Evolutionary conservation across 768 basidiomycete genomes (phyloP), one percentile per base, ranked within the genome.

Genomic region (Lactarius sp.): DNA sequence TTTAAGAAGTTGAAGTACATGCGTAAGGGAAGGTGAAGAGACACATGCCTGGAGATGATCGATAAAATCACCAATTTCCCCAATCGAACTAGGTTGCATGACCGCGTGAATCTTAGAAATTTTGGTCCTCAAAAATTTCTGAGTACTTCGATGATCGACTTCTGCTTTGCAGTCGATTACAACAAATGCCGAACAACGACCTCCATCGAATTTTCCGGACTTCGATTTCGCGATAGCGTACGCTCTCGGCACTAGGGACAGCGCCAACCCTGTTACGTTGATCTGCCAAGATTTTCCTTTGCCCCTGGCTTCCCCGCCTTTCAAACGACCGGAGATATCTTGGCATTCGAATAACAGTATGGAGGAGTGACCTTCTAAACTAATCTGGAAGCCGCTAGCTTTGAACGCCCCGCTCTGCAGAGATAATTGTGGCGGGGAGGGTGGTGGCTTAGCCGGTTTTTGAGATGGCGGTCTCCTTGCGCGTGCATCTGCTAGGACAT

Each of bases 81-180:
- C 88, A 56, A 98, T 87, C 0, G 96, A 95, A 66, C 91, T 92
- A 10, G 95, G 88, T 72, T 94, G 94, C 88, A 97, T 87, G 39
- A 96, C 90, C 1, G 95, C 94, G 70, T 98, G 92, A 2, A 93
- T 84, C 73, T 88, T 91, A 8, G 82, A 84, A 27, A 95, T 74
- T 1, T 77, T 73, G 36, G 94, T 64, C 41, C 84, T 77, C 33
- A 91, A 52, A n/a, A 58, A 61, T n/a, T 73, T 69, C n/a, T 56
- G 64, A 13, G 64, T 34, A 2, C 41, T 56, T 10, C 49, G 56
- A 47, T 20, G 68, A 34, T 52, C 46, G 51, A 56, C 71, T 34
- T 69, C 70, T 4, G 72, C 75, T 47, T 82, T 80, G 69, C 91
- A 79, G 70, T 96, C 90, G 51, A 97, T 78, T 39, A 85, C 81